Conservation (phyloP, 2,329 filamentous ascomycete genomes). For the Balansia obtecta region DNA sequence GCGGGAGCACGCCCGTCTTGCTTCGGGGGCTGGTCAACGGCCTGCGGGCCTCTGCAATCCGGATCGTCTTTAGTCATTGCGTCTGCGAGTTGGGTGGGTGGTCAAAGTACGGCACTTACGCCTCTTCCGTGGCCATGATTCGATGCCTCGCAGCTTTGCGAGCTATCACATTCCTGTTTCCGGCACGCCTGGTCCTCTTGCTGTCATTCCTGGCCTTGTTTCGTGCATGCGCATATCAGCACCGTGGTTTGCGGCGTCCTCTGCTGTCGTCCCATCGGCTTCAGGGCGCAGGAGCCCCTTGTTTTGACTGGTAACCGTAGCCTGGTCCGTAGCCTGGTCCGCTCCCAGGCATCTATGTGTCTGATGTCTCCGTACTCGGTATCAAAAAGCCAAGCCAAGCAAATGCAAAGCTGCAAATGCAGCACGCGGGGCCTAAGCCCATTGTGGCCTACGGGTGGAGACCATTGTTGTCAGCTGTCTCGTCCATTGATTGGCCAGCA, state of each 20-base stretch:
- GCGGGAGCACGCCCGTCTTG: neutral
- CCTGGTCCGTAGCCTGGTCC: neutral
- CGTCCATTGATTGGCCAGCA: conserved; percentile 1
- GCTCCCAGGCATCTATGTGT: no score
- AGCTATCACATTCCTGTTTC: conserved; percentile 1
- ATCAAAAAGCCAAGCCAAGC: no score
- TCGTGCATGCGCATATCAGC: neutral
- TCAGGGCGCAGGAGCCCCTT: neutral
- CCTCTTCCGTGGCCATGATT: conserved; percentile 7
- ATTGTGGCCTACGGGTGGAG: neutral
- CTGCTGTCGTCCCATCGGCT: neutral
- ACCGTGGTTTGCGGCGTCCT: neutral
- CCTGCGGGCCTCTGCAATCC: neutral
- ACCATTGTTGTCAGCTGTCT: neutral
- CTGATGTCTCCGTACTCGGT: neutral
- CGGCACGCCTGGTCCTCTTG: neutral
- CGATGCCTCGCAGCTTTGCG: neutral
- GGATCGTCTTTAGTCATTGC: neutral
- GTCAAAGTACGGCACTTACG: conserved; percentile 3
- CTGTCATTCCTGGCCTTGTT: neutral
- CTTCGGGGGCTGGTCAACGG: neutral
- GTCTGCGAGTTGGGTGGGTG: no score
- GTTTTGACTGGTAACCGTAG: neutral
- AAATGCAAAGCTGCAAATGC: no score
- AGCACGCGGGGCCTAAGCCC: neutral